A percentile compares a stretch with the other conserved stretches of the same genome.
Conservation (phyloP, 371 early-diverging fungal species). For the Synchytrium microbalum region DNA sequence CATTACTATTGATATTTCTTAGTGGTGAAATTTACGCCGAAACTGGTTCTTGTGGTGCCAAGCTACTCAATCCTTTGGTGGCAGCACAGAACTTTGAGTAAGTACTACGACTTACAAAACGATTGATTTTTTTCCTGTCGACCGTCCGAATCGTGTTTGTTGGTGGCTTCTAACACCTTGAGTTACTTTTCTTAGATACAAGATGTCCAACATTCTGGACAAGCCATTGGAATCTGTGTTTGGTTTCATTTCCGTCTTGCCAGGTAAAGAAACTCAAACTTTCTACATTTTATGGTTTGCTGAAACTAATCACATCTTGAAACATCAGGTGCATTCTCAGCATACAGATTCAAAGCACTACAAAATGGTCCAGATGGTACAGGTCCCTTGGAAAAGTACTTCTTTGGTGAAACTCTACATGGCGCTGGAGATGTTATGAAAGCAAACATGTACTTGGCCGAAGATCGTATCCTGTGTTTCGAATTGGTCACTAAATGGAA, state of each 20-base stretch:
- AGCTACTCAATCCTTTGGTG: conserved; percentile 76
- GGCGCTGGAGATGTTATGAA: conserved; percentile 42
- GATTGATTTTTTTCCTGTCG: not conserved
- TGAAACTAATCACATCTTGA: no score
- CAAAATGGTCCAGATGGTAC: conserved; percentile 50
- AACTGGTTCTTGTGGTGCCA: conserved; percentile 46
- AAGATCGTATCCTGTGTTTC: conserved; percentile 86
- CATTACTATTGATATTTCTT: no score
- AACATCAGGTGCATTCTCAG: conserved; percentile 81
- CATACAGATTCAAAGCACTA: conserved; percentile 85
- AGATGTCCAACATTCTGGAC: conserved; percentile 67
- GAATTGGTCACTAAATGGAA: conserved; percentile 74
- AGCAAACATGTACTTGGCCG: conserved; percentile 52
- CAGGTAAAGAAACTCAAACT: conserved; percentile 25
- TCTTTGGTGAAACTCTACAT: conserved; percentile 84
- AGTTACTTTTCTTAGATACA: conserved; percentile 20
- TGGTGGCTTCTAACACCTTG: not conserved
- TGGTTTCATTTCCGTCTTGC: conserved; percentile 76
- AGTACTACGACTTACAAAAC: conserved; percentile 25
- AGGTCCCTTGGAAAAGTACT: conserved; percentile 64
- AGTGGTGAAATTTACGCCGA: conserved; percentile 39
- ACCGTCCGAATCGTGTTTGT: conserved; percentile 4
- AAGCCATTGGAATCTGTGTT: conserved; percentile 75
- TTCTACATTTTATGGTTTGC: conserved; percentile 8
- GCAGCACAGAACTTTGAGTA: conserved; percentile 86